Conservation (phyloP, 768 basidiomycete species). For the Cystoderma amianthinum region DNA sequence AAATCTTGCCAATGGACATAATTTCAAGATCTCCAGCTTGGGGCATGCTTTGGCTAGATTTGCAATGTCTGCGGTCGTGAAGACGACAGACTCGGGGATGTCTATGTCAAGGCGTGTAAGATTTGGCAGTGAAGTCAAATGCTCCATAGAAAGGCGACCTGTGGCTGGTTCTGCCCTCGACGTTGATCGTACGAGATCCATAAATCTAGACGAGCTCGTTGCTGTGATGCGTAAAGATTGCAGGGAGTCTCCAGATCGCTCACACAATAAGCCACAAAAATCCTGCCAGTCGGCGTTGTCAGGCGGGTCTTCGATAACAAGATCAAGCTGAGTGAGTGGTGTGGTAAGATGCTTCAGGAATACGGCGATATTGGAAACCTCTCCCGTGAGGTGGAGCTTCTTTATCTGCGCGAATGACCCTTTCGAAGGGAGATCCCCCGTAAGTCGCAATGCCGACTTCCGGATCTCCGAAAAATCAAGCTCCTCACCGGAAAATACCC, state of each 20-base stretch:
- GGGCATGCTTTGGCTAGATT: slow-evolving; percentile 57
- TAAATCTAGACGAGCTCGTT: slow-evolving; percentile 69
- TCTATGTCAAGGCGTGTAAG: slow-evolving; percentile 68
- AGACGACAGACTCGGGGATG: slow-evolving; percentile 69
- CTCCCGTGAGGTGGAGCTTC: slow-evolving; percentile 62
- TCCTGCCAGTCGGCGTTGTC: slow-evolving; percentile 72
- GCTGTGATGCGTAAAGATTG: slow-evolving; percentile 57
- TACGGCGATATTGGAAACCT: slow-evolving; percentile 59
- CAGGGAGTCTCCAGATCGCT: slow-evolving; percentile 53
- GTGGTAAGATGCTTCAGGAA: slow-evolving; percentile 67
- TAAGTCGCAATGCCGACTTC: slow-evolving; percentile 60
- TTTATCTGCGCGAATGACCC: slow-evolving; percentile 53
- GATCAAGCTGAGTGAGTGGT: slow-evolving; percentile 61
- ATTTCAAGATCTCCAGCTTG: slow-evolving; percentile 57
- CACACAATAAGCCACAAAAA: slow-evolving; percentile 54
- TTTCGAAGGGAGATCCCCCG: slow-evolving; percentile 49
- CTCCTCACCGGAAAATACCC: slow-evolving; percentile 73
- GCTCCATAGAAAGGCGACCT: slow-evolving; percentile 54
- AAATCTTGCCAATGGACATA: slow-evolving; percentile 67
- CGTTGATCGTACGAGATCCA: slow-evolving; percentile 74
- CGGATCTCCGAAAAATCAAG: slow-evolving; percentile 71
- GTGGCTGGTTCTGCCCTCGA: slow-evolving; percentile 56
- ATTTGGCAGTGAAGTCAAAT: slow-evolving; percentile 43
- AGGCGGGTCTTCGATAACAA: slow-evolving; percentile 76
- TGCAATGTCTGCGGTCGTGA: slow-evolving; percentile 53